Conservation (phyloP, 352 stramenopile genomes). For the Phytopythium oedochilum region DNA sequence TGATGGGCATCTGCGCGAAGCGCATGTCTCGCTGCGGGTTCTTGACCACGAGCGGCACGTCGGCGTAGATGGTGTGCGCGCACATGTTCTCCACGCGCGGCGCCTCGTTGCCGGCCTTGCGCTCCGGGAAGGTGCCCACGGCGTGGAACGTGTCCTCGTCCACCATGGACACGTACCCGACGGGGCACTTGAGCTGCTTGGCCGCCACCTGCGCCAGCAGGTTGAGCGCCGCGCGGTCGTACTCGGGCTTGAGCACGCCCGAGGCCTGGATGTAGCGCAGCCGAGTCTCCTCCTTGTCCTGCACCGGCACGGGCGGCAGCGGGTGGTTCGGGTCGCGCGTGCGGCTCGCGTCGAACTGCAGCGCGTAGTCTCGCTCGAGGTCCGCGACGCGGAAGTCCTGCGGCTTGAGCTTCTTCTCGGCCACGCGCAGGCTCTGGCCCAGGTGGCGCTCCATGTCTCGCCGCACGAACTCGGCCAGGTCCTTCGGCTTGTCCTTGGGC, state of each 20-base stretch:
- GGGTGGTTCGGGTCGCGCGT: conserved; percentile 35
- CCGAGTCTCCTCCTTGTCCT: conserved; percentile 28
- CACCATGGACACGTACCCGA: conserved; percentile 52
- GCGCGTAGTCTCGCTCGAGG: conserved; percentile 40
- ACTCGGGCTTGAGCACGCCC: conserved; percentile 30
- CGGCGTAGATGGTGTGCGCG: conserved; percentile 43
- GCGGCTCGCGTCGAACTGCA: conserved; percentile 35
- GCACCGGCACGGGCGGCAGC: conserved; percentile 30
- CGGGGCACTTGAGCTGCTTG: conserved; percentile 35
- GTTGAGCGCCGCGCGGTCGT: conserved; percentile 51
- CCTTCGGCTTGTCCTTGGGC: conserved; percentile 5
- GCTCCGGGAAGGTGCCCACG: conserved; percentile 28
- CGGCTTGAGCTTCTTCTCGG: conserved; percentile 16
- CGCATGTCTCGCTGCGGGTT: conserved; percentile 53
- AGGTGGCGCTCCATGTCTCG: conserved; percentile 33
- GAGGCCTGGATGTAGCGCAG: conserved; percentile 40
- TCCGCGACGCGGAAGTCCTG: conserved; percentile 21
- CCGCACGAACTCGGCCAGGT: conserved; percentile 25
- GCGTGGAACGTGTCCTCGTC: conserved; percentile 35
- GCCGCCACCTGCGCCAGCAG: conserved; percentile 46
- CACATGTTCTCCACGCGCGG: conserved; percentile 46
- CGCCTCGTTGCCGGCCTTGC: conserved; percentile 17
- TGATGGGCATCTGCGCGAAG: conserved; percentile 43
- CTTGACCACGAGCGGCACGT: conserved; percentile 49
- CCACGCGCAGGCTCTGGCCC: conserved; percentile 21